Percentiles rank a stretch among this genome's conserved stretches.
Conservation (phyloP, 2,329 filamentous ascomycete genomes). For the Rhexocercosporidium sp. region DNA sequence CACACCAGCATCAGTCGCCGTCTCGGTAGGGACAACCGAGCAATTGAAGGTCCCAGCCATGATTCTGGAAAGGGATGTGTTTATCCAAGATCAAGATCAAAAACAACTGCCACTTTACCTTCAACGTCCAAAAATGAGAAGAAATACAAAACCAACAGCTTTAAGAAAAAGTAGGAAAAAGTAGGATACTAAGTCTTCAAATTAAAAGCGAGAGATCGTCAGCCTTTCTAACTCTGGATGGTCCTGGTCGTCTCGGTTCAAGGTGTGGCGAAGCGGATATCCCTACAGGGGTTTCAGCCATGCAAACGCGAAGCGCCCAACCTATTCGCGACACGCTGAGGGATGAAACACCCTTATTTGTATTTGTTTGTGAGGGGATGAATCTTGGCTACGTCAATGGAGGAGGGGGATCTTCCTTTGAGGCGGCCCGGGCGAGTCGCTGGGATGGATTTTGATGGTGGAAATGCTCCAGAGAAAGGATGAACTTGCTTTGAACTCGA, state of each 20-base stretch:
- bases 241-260: not conserved
- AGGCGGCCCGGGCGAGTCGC: not conserved
- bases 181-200: not conserved
- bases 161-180: not conserved
- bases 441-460: not conserved
- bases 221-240: slow-evolving; percentile 5
- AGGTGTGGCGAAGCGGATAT: slow-evolving; percentile 1
- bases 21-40: slow-evolving; percentile 18
- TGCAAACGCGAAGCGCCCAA: slow-evolving; percentile 16
- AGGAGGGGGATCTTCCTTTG: not conserved
- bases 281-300: slow-evolving; percentile 11
- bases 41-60: slow-evolving; percentile 26
- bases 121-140: not conserved
- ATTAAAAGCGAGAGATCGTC: not conserved
- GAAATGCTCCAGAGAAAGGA: not conserved
- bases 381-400: slow-evolving; percentile 17
- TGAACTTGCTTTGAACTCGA: not conserved
- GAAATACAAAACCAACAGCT: not conserved
- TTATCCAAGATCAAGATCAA: not conserved
- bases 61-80: slow-evolving; percentile 7
- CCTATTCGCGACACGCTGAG: slow-evolving; percentile 8
- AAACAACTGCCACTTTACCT: too few relatives aligned
- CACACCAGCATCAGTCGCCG: slow-evolving; percentile 57
- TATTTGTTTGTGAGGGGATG: slow-evolving; percentile 14
- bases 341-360: slow-evolving; percentile 18